Evolutionary conservation across 139 green algal genomes (phyloP).

Genomic region (Klebsormidium nitens): DNA sequence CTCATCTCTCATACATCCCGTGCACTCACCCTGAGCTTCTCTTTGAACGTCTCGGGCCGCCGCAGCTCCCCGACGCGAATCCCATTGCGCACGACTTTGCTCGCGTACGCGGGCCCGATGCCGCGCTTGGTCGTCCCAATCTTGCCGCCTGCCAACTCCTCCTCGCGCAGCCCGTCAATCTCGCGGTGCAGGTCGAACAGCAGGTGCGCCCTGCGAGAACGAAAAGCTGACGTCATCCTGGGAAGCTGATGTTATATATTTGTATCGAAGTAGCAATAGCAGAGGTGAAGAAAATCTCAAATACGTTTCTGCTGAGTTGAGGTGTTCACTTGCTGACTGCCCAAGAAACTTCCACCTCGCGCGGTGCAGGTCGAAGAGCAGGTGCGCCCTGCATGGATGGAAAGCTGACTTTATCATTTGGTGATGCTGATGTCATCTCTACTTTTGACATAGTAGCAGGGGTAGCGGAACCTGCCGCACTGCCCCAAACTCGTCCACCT

Average conservation of each 20-base stretch:
- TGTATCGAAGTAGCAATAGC: no score
- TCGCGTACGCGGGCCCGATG: conserved; percentile 94
- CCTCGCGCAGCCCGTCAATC: conserved; percentile 90
- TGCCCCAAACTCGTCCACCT: conserved; percentile 91
- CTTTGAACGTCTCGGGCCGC: conserved; percentile 32
- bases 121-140: conserved; percentile 98
- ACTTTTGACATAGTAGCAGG: no score
- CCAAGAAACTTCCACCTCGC: no score
- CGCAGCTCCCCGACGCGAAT: conserved; percentile 84
- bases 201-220: conserved; percentile 94
- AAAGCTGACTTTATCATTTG: no score
- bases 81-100: conserved; percentile 84
- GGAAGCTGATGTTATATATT: no score
- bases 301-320: no score
- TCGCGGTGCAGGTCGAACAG: conserved; percentile 96
- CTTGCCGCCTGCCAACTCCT: conserved; percentile 79
- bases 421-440: conserved; percentile 95
- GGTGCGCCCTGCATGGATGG: no score
- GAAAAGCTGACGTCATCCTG: no score
- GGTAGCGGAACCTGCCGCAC: conserved; percentile 79
- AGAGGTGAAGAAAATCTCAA: no score
- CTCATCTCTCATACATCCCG: no score
- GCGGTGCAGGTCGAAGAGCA: conserved; percentile 96
- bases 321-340: no score
- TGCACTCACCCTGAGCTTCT: no score